Evolutionary conservation across 139 green algal genomes (phyloP).

Genomic region (Pycnococcus provasolii): DNA sequence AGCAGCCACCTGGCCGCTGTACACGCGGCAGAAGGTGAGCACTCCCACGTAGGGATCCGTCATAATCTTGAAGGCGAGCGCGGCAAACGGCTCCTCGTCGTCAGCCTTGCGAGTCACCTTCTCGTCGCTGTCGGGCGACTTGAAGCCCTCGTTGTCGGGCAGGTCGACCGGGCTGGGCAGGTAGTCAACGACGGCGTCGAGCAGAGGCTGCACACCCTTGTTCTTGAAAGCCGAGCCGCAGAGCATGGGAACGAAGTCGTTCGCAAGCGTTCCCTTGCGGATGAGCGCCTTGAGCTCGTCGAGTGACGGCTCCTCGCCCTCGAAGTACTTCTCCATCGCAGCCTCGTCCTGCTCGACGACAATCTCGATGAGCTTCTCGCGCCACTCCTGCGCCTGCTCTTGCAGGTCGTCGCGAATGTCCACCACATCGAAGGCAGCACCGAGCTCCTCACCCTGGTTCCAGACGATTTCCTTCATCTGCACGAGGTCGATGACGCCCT

Average conservation of each 20-base stretch:
- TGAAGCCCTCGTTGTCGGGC: slow-evolving; percentile 39
- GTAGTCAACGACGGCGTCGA: slow-evolving; percentile 89
- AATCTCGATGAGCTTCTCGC: slow-evolving; percentile 76
- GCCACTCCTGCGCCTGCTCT: slow-evolving; percentile 72
- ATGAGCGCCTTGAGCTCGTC: slow-evolving; percentile 53
- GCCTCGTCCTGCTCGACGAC: slow-evolving; percentile 72
- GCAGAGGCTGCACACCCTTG: slow-evolving; percentile 97
- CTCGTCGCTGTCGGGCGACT: slow-evolving; percentile 52
- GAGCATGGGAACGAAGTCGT: slow-evolving; percentile 79
- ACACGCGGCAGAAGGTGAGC: slow-evolving; percentile 93
- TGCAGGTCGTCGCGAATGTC: slow-evolving; percentile 81
- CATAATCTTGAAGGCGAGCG: slow-evolving; percentile 98
- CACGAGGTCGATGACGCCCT: slow-evolving; percentile 90
- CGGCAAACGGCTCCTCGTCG: slow-evolving; percentile 82
- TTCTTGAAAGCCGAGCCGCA: slow-evolving; percentile 99
- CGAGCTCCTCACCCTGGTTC: slow-evolving; percentile 80
- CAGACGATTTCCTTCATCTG: slow-evolving; percentile 92
- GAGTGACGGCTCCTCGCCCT: slow-evolving; percentile 60
- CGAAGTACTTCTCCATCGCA: slow-evolving; percentile 62
- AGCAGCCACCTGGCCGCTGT: slow-evolving; percentile 57
- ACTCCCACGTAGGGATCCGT: slow-evolving; percentile 89
- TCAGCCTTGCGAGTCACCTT: slow-evolving; percentile 55
- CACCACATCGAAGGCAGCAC: slow-evolving; percentile 69
- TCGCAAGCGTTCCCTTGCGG: slow-evolving; percentile 75
- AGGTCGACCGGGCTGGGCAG: slow-evolving; percentile 86